These are phyloP conservation scores for Hyphopichia khmerensis DNA, from an alignment of 1,139 yeast species.

Conservation along the genomic window DNA sequence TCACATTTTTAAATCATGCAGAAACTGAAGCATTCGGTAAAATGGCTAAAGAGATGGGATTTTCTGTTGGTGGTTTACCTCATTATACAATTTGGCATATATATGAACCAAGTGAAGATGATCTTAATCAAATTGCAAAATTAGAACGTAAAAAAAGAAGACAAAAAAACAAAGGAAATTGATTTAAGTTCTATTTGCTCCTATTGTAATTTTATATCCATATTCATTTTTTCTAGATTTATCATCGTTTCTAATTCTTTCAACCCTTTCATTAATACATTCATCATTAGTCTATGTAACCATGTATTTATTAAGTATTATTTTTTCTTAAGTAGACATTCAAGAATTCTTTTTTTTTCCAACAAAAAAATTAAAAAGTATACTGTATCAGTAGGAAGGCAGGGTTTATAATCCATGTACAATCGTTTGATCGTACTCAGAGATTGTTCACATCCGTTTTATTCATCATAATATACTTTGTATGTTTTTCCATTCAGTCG, in stretches of 20 bases:
- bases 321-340: no score
- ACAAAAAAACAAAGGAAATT: constrained; percentile 15
- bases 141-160: constrained; percentile 70
- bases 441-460: constrained; percentile 57
- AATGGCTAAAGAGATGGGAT: constrained; percentile 79
- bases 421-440: constrained; percentile 45
- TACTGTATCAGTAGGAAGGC: constrained; percentile 51
- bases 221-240: neutral
- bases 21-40: constrained; percentile 93
- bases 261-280: neutral
- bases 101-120: constrained; percentile 90
- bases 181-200: neutral
- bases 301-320: no score
- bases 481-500: neutral
- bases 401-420: constrained; percentile 49
- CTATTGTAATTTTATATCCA: constrained; percentile 1
- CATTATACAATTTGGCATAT: constrained; percentile 90
- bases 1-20: constrained; percentile 84
- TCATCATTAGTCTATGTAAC: neutral
- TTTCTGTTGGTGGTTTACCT: constrained; percentile 80
- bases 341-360: no score
- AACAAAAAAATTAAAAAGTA: neutral
- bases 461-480: constrained; percentile 36
- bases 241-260: neutral
- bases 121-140: constrained; percentile 68